Conservation (phyloP, 2,329 filamentous ascomycete species). For the Coleophoma crateriformis region DNA sequence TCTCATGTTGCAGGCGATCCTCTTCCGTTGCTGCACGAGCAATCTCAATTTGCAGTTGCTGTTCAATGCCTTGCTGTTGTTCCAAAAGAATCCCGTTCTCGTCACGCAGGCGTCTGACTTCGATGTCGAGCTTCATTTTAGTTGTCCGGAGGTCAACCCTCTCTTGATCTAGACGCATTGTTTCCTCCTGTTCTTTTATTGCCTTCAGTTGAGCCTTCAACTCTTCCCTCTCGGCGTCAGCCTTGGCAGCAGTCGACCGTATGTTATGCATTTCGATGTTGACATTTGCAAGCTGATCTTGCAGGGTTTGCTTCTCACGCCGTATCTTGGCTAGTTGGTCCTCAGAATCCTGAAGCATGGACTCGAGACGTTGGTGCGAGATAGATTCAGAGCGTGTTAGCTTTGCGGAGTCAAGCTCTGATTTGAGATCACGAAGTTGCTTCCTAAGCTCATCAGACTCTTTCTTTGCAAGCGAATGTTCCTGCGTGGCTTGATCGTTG, state of each 20-base stretch:
- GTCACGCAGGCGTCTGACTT: conserved; percentile 58
- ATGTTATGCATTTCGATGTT: conserved; percentile 56
- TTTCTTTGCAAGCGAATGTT: conserved; percentile 37
- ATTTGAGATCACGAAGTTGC: conserved; percentile 33
- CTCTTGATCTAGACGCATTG: conserved; percentile 60
- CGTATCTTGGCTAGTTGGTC: conserved; percentile 48
- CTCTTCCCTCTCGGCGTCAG: conserved; percentile 62
- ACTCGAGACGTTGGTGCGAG: conserved; percentile 45
- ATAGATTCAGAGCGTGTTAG: conserved; percentile 23
- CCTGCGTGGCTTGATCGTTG: conserved; percentile 49
- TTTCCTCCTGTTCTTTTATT: conserved; percentile 50
- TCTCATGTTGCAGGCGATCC: conserved; percentile 50
- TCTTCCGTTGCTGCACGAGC: conserved; percentile 63
- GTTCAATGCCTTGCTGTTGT: conserved; percentile 54
- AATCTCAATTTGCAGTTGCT: conserved; percentile 59
- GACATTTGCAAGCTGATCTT: conserved; percentile 55
- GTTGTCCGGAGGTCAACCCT: conserved; percentile 61
- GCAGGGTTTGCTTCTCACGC: conserved; percentile 57
- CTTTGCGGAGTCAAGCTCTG: conserved; percentile 20
- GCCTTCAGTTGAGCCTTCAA: conserved; percentile 54
- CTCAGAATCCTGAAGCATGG: conserved; percentile 53
- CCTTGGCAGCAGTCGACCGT: conserved; percentile 48
- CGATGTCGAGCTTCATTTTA: conserved; percentile 63
- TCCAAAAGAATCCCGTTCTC: conserved; percentile 54
- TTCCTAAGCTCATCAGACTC: conserved; percentile 33